Evolutionary conservation across 2,329 filamentous ascomycete genomes (phyloP).

Genomic region (Fusarium sp.): DNA sequence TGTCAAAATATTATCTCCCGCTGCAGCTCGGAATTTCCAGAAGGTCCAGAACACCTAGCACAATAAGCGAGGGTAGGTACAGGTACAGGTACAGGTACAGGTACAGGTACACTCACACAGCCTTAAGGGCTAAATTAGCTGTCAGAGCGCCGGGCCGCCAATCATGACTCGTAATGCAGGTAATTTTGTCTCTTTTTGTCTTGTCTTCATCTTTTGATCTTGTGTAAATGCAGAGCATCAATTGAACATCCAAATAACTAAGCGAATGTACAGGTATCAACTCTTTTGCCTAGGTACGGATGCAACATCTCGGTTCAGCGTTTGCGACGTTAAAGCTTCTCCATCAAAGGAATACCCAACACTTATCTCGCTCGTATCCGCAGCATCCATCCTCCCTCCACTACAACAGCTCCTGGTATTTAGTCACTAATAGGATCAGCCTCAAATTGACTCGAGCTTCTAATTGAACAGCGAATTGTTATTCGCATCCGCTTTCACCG

Average conservation of each 20-base stretch:
- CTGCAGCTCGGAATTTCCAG: constrained; percentile 30
- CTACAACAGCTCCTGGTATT: neutral
- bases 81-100: neutral
- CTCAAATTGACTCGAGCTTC: constrained; percentile 16
- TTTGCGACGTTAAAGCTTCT: neutral
- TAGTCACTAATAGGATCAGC: constrained; percentile 5
- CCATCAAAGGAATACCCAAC: constrained; percentile 5
- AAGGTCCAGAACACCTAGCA: constrained; percentile 27
- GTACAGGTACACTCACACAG: neutral
- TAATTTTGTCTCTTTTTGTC: constrained; percentile 3
- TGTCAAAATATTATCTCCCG: constrained; percentile 15
- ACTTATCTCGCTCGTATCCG: neutral
- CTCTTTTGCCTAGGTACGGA: neutral
- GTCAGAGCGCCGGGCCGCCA: constrained; percentile 12
- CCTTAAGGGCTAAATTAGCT: constrained; percentile 5
- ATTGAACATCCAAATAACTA: neutral
- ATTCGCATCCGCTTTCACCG: constrained; percentile 18
- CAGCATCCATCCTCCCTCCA: neutral
- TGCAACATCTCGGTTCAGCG: neutral
- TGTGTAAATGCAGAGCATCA: neutral
- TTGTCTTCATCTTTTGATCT: neutral
- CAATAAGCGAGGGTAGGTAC: neutral
- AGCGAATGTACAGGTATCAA: constrained; percentile 1
- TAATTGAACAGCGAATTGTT: neutral
- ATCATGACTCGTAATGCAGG: constrained; percentile 15